Base-by-base conservation (phyloP, 306 rosid species). In the Acacia confusa region DNA sequence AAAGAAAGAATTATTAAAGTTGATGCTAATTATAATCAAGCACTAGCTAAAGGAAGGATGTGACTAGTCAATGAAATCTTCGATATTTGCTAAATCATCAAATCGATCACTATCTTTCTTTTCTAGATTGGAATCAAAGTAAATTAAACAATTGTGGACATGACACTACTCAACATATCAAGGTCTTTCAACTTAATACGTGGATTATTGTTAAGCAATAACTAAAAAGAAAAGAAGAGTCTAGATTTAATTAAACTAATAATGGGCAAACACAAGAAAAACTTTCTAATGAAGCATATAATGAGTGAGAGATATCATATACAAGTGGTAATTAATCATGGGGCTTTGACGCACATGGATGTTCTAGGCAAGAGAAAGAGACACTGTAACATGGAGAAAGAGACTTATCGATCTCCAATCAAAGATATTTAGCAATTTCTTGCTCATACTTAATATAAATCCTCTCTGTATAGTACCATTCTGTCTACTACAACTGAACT, bases 301-400 rank as follows among this genome's bases (percentile, higher is more conserved):
- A 32, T 32, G 70, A 8, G 40, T 6, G 7, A 28, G 69, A 13
- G 3, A 55, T 48, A 48, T 7, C 6, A 4, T n/a, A 32, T 32
- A 16, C 16, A 27, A 60, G 34, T 24, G 66, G 13, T 16, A 36
- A 36, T 19, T 67, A 67, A 68, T 68, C 22, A 68, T 40, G 50
- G 48, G 30, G 48, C 48, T 53, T 61, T 71, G 83, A 72, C 15
- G 65, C 69, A 81, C 43, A 64, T 73, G 75, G 57, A 4, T 40
- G 52, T 3, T 69, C 57, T 70, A 43, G 36, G 55, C 75, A 43
- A 50, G 53, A 41, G 53, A 70, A 41, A 70, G 74, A 41, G 74
- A 63, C 53, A 13, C 32, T 27, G 27, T 52, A 80, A 61, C 65
- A 80, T 48, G 75, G n/a, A 74, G 84, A 81, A 65, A 74, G 69